These are phyloP conservation scores for Diversispora eburnea DNA, from an alignment of 192 early-diverging fungal species.

Conservation along the genomic window DNA sequence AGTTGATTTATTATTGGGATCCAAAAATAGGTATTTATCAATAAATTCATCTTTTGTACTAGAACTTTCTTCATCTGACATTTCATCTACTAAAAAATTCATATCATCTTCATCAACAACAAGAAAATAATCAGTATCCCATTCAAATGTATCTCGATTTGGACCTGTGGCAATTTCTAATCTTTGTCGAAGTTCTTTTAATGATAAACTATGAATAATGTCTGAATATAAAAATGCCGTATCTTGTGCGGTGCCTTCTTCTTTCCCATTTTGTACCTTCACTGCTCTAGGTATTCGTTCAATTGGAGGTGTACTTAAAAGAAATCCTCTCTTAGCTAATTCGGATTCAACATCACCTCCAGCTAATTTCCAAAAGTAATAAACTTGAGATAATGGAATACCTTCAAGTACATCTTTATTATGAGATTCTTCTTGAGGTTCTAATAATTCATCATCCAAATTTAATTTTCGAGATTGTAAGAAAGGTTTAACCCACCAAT, in stretches of 20 bases:
- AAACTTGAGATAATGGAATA: slow-evolving; percentile 50
- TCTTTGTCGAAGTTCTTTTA: slow-evolving; percentile 48
- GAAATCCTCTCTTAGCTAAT: slow-evolving; percentile 44
- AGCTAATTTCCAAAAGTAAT: slow-evolving; percentile 62
- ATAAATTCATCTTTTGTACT: slow-evolving; percentile 36
- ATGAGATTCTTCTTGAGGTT: slow-evolving; percentile 23
- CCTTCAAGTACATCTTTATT: slow-evolving; percentile 33
- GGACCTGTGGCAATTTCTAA: slow-evolving; percentile 41
- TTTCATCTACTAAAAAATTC: slow-evolving; percentile 49
- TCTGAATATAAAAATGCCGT: slow-evolving; percentile 52
- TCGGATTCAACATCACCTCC: slow-evolving; percentile 63
- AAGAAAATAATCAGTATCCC: slow-evolving; percentile 56
- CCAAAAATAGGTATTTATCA: slow-evolving; percentile 4
- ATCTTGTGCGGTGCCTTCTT: slow-evolving; percentile 35
- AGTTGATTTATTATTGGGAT: not conserved
- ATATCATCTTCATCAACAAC: slow-evolving; percentile 56
- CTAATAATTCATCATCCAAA: slow-evolving; percentile 33
- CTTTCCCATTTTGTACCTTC: slow-evolving; percentile 37
- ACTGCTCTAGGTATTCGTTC: slow-evolving; percentile 49
- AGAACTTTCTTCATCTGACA: slow-evolving; percentile 27
- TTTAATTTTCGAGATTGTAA: slow-evolving; percentile 42
- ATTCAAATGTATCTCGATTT: slow-evolving; percentile 48
- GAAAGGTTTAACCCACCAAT: slow-evolving; percentile 35
- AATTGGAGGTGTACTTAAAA: slow-evolving; percentile 51
- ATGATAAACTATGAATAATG: slow-evolving; percentile 38